phyloP scores from a whole-genome alignment of 2,329 filamentous ascomycete species.

The Botrytis pseudocinerea region DNA sequence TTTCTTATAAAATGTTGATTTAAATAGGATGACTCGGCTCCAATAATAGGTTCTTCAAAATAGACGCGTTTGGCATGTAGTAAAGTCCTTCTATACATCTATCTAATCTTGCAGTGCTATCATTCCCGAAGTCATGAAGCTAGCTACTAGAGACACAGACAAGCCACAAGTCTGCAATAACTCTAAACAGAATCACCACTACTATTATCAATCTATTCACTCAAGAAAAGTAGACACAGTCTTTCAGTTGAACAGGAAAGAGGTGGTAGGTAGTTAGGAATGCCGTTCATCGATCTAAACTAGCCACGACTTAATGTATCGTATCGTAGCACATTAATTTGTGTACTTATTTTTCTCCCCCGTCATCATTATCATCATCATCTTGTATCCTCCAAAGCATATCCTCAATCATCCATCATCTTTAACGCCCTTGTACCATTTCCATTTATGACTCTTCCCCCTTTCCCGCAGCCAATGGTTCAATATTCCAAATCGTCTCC shows the following conservation, averaged over 20 bases:
- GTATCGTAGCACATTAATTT: not conserved
- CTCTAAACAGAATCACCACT: not conserved
- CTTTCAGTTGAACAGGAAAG: not conserved
- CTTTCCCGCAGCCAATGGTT: slow-evolving; percentile 54
- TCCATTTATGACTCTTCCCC: not conserved
- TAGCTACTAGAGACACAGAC: not conserved
- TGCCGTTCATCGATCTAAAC: not conserved
- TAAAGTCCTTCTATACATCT: not conserved
- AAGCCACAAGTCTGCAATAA: not conserved
- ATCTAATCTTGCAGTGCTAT: not conserved
- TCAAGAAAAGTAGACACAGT: not conserved
- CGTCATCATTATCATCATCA: not conserved
- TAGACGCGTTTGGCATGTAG: not conserved
- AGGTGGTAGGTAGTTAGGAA: not conserved
- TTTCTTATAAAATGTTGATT: not conserved
- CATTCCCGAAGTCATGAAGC: not conserved
- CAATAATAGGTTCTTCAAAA: not conserved
- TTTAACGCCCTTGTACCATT: not conserved
- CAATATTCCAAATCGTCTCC: slow-evolving; percentile 94
- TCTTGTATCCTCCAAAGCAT: not conserved
- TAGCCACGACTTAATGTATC: not conserved
- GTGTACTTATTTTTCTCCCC: not conserved
- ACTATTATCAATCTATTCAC: not conserved
- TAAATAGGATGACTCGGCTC: not conserved
- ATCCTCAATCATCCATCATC: not conserved